Conservation (phyloP, 257 asterid genomes). For the Solanum appendiculatum region DNA sequence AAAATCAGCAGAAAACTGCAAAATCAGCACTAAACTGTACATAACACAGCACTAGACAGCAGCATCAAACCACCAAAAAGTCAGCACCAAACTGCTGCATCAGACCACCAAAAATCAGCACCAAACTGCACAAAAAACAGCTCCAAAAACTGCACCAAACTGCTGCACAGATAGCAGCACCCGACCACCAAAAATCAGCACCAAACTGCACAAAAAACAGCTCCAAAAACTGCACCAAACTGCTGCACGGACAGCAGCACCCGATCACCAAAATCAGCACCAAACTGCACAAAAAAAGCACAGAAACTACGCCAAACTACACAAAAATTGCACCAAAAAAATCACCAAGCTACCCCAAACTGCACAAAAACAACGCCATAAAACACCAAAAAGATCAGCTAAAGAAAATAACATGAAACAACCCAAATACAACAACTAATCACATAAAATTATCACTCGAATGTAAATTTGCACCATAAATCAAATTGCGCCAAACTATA, state of each 20-base stretch:
- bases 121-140: neutral
- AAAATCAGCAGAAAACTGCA: neutral
- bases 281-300: neutral
- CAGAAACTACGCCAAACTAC: neutral
- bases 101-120: neutral
- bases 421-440: too few relatives aligned
- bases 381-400: too few relatives aligned
- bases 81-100: neutral
- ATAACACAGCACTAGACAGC: neutral
- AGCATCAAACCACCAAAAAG: neutral
- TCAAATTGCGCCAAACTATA: too few relatives aligned
- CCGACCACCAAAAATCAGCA: too few relatives aligned
- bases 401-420: too few relatives aligned
- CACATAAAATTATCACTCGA: too few relatives aligned
- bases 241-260: too few relatives aligned
- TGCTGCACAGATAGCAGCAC: neutral
- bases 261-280: neutral
- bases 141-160: neutral
- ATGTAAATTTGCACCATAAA: too few relatives aligned
- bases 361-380: neutral
- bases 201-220: too few relatives aligned
- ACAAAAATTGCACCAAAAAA: too few relatives aligned
- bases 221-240: neutral
- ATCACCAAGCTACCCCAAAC: neutral
- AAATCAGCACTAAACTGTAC: neutral